Percentiles rank a stretch among this genome's conserved stretches.
Evolutionary conservation across 345 rosid genomes (phyloP).

Genomic region (Bruguiera sexangula): DNA sequence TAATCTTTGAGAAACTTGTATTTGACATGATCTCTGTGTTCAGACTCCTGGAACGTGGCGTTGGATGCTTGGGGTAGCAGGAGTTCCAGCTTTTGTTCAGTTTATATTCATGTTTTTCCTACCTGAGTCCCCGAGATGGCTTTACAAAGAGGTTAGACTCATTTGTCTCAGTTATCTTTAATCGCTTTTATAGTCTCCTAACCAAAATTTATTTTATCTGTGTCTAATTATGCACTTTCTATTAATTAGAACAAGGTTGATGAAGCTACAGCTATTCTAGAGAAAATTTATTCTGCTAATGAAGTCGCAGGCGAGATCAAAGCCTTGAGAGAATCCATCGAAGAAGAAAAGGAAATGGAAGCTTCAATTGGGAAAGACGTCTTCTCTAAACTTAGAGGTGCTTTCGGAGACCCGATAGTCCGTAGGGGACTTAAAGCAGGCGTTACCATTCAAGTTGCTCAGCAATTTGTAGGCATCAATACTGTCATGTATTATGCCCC

Average conservation of each 20-base stretch:
- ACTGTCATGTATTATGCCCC: slow-evolving; percentile 92
- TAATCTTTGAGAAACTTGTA: not conserved
- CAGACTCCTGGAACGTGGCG: slow-evolving; percentile 82
- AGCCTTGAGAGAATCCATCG: slow-evolving; percentile 46
- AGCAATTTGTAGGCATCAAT: slow-evolving; percentile 86
- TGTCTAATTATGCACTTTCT: not conserved
- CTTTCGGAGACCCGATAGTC: slow-evolving; percentile 38
- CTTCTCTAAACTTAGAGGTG: slow-evolving; percentile 57
- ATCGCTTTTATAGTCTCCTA: not conserved
- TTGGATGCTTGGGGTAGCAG: slow-evolving; percentile 93
- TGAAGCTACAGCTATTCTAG: slow-evolving; percentile 63
- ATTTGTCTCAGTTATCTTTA: not conserved
- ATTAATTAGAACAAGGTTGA: slow-evolving; percentile 37
- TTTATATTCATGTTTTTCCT: slow-evolving; percentile 57
- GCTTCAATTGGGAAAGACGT: slow-evolving; percentile 41
- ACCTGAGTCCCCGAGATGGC: slow-evolving; percentile 93
- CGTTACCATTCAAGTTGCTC: slow-evolving; percentile 70
- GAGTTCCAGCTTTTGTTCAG: slow-evolving; percentile 61
- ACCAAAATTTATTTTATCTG: not conserved
- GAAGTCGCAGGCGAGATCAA: slow-evolving; percentile 59
- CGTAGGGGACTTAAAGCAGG: slow-evolving; percentile 83
- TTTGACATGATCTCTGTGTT: not conserved
- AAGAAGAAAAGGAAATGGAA: slow-evolving; percentile 56
- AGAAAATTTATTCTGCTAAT: slow-evolving; percentile 54
- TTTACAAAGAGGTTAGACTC: slow-evolving; percentile 45